Conservation (phyloP, 2,329 filamentous ascomycete species). For the Colletotrichum eleusines region DNA sequence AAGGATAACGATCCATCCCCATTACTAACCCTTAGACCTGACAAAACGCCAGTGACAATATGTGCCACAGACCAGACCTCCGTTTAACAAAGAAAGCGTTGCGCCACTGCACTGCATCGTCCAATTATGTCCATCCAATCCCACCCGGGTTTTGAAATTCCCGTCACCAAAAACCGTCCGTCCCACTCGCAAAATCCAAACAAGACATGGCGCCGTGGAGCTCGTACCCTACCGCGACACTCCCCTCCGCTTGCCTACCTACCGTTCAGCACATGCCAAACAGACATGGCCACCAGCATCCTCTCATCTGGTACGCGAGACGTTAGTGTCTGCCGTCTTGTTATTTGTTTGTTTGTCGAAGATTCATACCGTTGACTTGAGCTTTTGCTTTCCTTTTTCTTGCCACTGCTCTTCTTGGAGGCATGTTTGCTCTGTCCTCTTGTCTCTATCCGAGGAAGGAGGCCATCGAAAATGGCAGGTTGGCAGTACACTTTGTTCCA, state of each 20-base stretch:
- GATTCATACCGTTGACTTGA: constrained; percentile 25
- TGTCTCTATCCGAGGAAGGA: constrained; percentile 45
- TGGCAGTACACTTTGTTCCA: constrained; percentile 37
- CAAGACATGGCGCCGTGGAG: not conserved
- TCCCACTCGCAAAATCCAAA: not conserved
- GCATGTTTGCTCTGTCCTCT: constrained; percentile 44
- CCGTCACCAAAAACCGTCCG: not conserved
- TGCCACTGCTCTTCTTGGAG: constrained; percentile 36
- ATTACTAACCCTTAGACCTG: not conserved
- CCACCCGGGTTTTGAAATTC: too few relatives aligned
- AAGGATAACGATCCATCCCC: not conserved
- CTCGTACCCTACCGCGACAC: not conserved
- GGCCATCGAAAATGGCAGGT: constrained; percentile 42
- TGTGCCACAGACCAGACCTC: too few relatives aligned
- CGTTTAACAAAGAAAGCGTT: not conserved
- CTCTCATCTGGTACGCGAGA: constrained; percentile 13
- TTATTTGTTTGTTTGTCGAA: not conserved
- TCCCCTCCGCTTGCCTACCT: too few relatives aligned
- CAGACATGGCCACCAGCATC: not conserved
- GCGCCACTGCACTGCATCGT: not conserved
- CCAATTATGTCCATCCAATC: not conserved
- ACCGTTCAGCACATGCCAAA: not conserved
- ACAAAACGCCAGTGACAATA: not conserved
- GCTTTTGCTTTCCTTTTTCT: constrained; percentile 32
- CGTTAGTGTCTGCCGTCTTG: constrained; percentile 5